A percentile compares a stretch with the other conserved stretches of the same genome.
phyloP scores from a whole-genome alignment of 2,329 filamentous ascomycete species.

The Hawksworthiomyces lignivorus region DNA sequence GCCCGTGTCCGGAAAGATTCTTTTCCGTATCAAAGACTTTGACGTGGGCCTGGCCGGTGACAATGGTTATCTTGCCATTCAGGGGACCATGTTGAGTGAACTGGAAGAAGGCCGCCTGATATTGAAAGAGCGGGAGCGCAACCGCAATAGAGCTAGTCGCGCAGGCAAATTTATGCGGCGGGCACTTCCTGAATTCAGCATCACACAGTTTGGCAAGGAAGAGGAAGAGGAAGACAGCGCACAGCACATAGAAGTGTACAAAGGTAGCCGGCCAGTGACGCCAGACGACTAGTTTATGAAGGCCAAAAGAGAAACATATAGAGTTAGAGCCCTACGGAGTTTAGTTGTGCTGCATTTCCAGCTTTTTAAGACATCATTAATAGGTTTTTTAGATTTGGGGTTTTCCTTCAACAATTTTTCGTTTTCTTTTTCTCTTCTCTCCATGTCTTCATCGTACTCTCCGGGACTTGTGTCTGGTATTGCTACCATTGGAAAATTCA shows the following conservation, averaged over 20 bases:
- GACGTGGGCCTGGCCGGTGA: slow-evolving; percentile 70
- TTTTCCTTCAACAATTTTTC: too few relatives aligned
- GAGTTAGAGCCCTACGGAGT: too few relatives aligned
- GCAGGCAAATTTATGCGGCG: slow-evolving; percentile 20
- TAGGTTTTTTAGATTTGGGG: too few relatives aligned
- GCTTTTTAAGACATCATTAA: too few relatives aligned
- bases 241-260: slow-evolving; percentile 25
- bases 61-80: slow-evolving; percentile 74
- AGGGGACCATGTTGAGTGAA: slow-evolving; percentile 73
- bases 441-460: too few relatives aligned
- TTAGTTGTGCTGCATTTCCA: too few relatives aligned
- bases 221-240: slow-evolving; percentile 35
- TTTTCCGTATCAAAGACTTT: slow-evolving; percentile 76
- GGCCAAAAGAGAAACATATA: too few relatives aligned
- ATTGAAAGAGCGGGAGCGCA: slow-evolving; percentile 41
- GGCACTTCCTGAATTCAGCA: slow-evolving; percentile 44
- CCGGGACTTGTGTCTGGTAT: too few relatives aligned
- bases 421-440: too few relatives aligned
- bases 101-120: slow-evolving; percentile 57
- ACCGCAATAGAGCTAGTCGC: slow-evolving; percentile 29
- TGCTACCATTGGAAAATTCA: too few relatives aligned
- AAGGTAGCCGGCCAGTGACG: slow-evolving; percentile 24
- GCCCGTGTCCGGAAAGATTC: slow-evolving; percentile 61
- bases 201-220: slow-evolving; percentile 46
- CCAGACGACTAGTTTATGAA: slow-evolving; percentile 16